Base-by-base conservation (phyloP, 2,329 filamentous ascomycete species). In the Neospermospora avenae region DNA sequence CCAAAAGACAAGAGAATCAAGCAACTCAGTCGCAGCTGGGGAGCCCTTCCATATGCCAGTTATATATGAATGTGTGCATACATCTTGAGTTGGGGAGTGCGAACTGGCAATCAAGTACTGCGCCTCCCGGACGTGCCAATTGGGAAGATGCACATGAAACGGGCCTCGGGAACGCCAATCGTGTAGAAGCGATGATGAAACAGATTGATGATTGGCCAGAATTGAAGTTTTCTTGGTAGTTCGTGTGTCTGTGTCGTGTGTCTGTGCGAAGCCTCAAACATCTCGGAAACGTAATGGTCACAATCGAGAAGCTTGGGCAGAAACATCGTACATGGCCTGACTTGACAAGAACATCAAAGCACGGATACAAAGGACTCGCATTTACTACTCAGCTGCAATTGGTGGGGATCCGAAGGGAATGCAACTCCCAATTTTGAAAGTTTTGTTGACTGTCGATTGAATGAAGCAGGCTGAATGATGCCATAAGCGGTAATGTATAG, bases 231-330 rank as follows among this genome's bases (percentile, higher is more conserved):
- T n/a, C 14, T n/a, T 16, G 16, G 39, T 3, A 41, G 3, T 4
- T n/a, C 6, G 39, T 4, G 28, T 10, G 11, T 10, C 28, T 6
- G 5, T 41, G 14, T 8, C 20, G 5, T 2, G n/a, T 42, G 37
- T 54, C 58, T 44, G 58, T 52, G 58, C 58, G 25, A 24, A 45
- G 3, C 31, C 11, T 57, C 46, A 60, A 57, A 60, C 58, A 31
- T 8, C 25, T 8, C 20, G 44, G 58, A 60, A 60, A 57, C 58
- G 11, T 35, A 51, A 51, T 28, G 14, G 11, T 24, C 6, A 6
- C 6, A 31, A 31, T 31, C 28, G 11, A 31, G 28, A 31, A 31
- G 28, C 28, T 10, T 31, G 5, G 28, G 28, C 5, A 10, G 11
- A 31, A 31, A 31, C 11, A 31, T 31, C 28, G 2, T 6, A 31